Evolutionary conservation across 495 filamentous ascomycete genomes (phyloP).

Genomic region (Penicillium lividum): DNA sequence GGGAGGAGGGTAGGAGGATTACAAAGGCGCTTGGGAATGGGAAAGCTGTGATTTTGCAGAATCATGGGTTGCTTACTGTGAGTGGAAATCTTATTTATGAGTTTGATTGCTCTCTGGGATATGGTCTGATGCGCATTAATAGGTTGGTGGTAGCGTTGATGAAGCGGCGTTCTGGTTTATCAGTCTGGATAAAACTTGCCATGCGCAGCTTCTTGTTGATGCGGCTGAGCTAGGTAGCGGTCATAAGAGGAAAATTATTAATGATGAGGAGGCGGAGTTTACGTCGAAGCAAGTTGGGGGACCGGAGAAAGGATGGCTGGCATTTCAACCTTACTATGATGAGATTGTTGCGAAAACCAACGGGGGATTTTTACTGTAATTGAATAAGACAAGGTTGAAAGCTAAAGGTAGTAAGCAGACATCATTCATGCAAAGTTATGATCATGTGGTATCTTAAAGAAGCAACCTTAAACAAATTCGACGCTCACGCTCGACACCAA

Average conservation of each 20-base stretch:
- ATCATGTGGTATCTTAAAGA: constrained; percentile 16
- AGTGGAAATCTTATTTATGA: constrained; percentile 52
- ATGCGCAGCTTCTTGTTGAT: constrained; percentile 58
- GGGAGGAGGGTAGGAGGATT: constrained; percentile 55
- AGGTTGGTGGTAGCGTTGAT: constrained; percentile 7
- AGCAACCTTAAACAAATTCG: constrained; percentile 3
- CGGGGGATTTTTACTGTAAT: constrained; percentile 7
- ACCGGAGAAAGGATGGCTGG: constrained; percentile 18
- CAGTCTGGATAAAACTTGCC: constrained; percentile 57
- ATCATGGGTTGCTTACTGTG: constrained; percentile 60
- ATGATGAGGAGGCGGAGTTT: constrained; percentile 13
- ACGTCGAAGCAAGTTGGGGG: constrained; percentile 14
- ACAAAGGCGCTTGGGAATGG: constrained; percentile 56
- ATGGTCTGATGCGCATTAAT: neutral
- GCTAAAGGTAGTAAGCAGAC: neutral
- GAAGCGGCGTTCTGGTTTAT: constrained; percentile 42
- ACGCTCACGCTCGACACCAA: neutral
- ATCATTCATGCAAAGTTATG: constrained; percentile 5
- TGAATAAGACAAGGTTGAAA: neutral
- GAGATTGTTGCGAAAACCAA: constrained; percentile 15
- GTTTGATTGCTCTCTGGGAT: constrained; percentile 44
- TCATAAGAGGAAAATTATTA: constrained; percentile 49
- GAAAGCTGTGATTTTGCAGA: constrained; percentile 54
- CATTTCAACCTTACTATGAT: constrained; percentile 21
- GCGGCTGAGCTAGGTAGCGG: constrained; percentile 44